Evolutionary conservation across 805 yeast genomes (phyloP), one percentile per base, ranked within the genome.

Genomic region (Yamadazyma paraphyllophila): DNA sequence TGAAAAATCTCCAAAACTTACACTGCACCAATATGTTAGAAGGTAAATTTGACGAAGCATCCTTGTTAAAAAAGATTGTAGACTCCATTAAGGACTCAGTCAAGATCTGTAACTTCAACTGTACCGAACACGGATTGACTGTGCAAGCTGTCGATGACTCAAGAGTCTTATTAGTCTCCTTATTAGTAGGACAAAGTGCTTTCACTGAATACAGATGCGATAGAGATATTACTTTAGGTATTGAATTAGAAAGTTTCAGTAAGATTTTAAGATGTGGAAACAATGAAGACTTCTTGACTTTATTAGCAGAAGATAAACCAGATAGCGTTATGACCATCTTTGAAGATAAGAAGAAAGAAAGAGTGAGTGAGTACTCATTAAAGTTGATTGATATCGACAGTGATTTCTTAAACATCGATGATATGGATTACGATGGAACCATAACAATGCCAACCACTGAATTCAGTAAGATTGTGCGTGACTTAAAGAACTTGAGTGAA

Each of bases 61-160:
- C 91, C 47, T 79, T 90, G 54, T 81, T 94, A 64, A 94, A 94
- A 71, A 90, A 87, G 68, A 85, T 91, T 61, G 85, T 91, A 59
- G 99, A 94, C 57, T 83, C 98, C 47, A 86, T 92, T 65, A 88
- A 89, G 64, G 99, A 94, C 63, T 85, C 96, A 61, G 97, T 94
- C 51, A 88, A 88, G 60, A 78, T 91, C 58, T 94, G 97, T 74
- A 94, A 94, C 77, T 88, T 94, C 77, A 94, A 90, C 74, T 94
- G 97, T 73, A 82, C 95, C n/a, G 94, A 88, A 66, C 80, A 82
- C 51, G 99, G 99, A 55, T 85, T 94, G 60, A 85, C 95, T 9
- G 92, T 95, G 16, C 98, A 94, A 74, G 98, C 99, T 24, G 94
- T 94, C 56, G 99, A 94, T 69, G 95, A 90, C 64, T 90, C 99